Conservation (phyloP, 352 stramenopile genomes). For the Phytophthora citricola region DNA sequence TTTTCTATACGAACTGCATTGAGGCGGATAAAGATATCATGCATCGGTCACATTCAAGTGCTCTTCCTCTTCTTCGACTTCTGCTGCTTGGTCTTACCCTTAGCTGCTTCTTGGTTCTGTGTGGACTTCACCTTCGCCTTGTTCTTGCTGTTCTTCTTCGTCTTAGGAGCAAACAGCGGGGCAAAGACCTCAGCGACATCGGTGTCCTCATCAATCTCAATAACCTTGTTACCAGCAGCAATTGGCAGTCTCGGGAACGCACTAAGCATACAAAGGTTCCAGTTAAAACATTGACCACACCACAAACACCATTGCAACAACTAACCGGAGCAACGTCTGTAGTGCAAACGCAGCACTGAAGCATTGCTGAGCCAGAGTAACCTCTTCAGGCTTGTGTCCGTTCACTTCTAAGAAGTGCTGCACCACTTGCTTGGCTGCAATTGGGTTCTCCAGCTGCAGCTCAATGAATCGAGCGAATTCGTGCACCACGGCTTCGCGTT, state of each 20-base stretch:
- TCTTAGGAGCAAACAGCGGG: slow-evolving; percentile 47
- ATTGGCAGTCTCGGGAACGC: slow-evolving; percentile 67
- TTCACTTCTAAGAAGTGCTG: slow-evolving; percentile 68
- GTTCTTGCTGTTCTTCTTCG: slow-evolving; percentile 41
- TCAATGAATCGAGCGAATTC: slow-evolving; percentile 80
- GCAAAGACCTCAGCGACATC: slow-evolving; percentile 53
- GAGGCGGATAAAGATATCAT: slow-evolving; percentile 33
- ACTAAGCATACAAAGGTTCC: slow-evolving; percentile 21
- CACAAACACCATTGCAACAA: slow-evolving; percentile 2
- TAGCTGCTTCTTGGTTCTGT: slow-evolving; percentile 31
- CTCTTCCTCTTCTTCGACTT: slow-evolving; percentile 62
- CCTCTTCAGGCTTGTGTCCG: slow-evolving; percentile 49
- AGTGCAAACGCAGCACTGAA: slow-evolving; percentile 82
- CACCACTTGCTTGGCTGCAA: slow-evolving; percentile 47
- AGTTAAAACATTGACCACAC: slow-evolving; percentile 2
- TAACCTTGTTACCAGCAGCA: slow-evolving; percentile 48
- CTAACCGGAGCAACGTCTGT: slow-evolving; percentile 71
- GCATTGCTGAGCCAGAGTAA: slow-evolving; percentile 64
- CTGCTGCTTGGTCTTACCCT: slow-evolving; percentile 43
- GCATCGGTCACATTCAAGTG: slow-evolving; percentile 21
- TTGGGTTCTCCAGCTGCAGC: slow-evolving; percentile 66
- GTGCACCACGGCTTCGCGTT: slow-evolving; percentile 67
- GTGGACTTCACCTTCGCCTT: slow-evolving; percentile 23
- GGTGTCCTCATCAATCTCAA: slow-evolving; percentile 56
- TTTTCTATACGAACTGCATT: slow-evolving; percentile 28